These are phyloP conservation scores for Blastosporella zonata DNA, from an alignment of 1,284 basidiomycete species.

Conservation along the genomic window DNA sequence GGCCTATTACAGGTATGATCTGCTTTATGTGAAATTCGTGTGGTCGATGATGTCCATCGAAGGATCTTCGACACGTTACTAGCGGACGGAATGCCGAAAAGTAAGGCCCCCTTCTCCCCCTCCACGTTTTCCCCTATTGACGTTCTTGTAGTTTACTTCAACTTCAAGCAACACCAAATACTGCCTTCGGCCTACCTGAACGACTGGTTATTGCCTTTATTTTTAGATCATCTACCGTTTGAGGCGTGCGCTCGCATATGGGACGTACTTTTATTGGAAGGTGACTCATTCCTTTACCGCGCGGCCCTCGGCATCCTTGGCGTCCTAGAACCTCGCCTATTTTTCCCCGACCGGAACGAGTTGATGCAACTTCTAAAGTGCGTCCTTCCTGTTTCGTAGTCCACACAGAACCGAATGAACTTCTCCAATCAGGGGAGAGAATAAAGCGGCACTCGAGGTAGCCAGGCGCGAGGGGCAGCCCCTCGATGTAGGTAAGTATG, in stretches of 20 bases:
- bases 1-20: slow-evolving; percentile 59
- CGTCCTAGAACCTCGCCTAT: slow-evolving; percentile 82
- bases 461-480: slow-evolving; percentile 62
- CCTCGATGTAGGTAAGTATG: slow-evolving; percentile 76
- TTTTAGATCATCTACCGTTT: slow-evolving; percentile 85
- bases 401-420: slow-evolving; percentile 1
- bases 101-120: slow-evolving; percentile 40
- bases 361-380: slow-evolving; percentile 70
- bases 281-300: slow-evolving; percentile 85
- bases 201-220: slow-evolving; percentile 80
- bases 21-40: neutral
- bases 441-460: slow-evolving; percentile 80
- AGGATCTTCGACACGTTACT: slow-evolving; percentile 92
- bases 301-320: slow-evolving; percentile 81
- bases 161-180: slow-evolving; percentile 90
- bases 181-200: slow-evolving; percentile 76
- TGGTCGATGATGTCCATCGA: slow-evolving; percentile 17
- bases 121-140: slow-evolving; percentile 4
- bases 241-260: slow-evolving; percentile 85
- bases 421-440: slow-evolving; percentile 60
- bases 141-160: slow-evolving; percentile 76
- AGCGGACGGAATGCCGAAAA: slow-evolving; percentile 93
- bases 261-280: slow-evolving; percentile 86
- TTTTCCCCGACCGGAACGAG: slow-evolving; percentile 79
- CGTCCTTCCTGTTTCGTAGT: slow-evolving; percentile 20